Percentiles rank a stretch among this genome's conserved stretches.
phyloP scores from a whole-genome alignment of 2,329 filamentous ascomycete genomes.

The Exophiala mesophila region DNA sequence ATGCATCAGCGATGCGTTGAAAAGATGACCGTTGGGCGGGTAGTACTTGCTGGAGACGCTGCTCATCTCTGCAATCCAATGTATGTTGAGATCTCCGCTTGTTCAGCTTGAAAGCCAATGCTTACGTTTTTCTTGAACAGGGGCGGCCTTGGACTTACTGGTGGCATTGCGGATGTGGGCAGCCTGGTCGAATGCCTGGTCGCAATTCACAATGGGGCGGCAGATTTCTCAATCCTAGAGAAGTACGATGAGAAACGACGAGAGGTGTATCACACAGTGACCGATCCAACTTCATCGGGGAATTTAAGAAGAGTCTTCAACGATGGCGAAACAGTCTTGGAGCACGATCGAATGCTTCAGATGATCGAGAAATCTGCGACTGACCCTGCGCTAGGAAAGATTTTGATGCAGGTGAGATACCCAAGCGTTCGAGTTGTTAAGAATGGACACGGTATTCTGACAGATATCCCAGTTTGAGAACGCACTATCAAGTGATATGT shows the following conservation, averaged over 20 bases:
- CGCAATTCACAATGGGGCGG: constrained; percentile 36
- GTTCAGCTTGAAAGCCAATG: background rate
- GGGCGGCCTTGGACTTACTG: constrained; percentile 59
- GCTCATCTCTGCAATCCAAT: constrained; percentile 41
- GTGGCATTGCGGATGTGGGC: constrained; percentile 58
- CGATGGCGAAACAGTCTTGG: constrained; percentile 32
- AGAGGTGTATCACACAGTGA: constrained; percentile 34
- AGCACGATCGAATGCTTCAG: constrained; percentile 35
- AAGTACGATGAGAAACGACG: constrained; percentile 37
- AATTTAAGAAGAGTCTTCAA: constrained; percentile 36
- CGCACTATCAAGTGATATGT: no score
- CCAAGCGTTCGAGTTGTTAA: no score
- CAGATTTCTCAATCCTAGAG: constrained; percentile 39
- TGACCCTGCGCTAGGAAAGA: no score
- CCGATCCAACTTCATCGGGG: constrained; percentile 37
- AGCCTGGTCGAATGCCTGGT: constrained; percentile 56
- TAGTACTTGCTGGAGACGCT: constrained; percentile 56
- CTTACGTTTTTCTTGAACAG: no score
- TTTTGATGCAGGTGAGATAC: no score
- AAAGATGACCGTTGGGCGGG: constrained; percentile 51
- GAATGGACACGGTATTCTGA: no score
- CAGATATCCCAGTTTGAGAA: no score
- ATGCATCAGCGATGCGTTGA: constrained; percentile 58
- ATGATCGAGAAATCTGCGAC: constrained; percentile 29
- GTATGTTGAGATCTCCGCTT: background rate